These are phyloP conservation scores for Dendrostoma leiphaemia DNA, from an alignment of 2,329 filamentous ascomycete species.

Conservation along the genomic window DNA sequence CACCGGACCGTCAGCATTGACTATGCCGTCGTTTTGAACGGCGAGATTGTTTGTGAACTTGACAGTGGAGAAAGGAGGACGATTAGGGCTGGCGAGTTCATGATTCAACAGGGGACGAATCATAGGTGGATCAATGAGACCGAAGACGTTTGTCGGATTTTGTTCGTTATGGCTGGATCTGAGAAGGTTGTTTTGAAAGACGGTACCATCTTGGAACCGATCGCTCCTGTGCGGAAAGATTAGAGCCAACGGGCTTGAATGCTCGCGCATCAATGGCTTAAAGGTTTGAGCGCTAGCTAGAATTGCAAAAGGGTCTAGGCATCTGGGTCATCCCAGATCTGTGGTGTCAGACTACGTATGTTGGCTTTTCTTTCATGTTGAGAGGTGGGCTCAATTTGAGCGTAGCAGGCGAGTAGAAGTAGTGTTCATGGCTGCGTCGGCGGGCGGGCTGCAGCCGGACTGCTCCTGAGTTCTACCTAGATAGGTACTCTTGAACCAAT, in stretches of 20 bases:
- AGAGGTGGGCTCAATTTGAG: too few relatives aligned
- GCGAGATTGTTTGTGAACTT: conserved; percentile 37
- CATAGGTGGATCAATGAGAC: conserved; percentile 44
- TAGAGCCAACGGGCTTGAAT: neutral
- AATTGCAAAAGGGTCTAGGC: neutral
- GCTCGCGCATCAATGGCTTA: neutral
- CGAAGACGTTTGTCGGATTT: conserved; percentile 33
- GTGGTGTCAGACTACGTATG: too few relatives aligned
- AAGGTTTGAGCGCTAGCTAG: too few relatives aligned
- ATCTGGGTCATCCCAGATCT: too few relatives aligned
- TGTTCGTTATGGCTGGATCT: conserved; percentile 38
- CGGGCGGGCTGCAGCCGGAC: too few relatives aligned
- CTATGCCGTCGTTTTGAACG: conserved; percentile 37
- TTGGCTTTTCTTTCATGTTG: neutral
- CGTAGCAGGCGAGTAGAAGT: too few relatives aligned
- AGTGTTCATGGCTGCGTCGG: too few relatives aligned
- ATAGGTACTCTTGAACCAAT: too few relatives aligned
- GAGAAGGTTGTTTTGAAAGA: conserved; percentile 36
- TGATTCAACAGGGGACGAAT: conserved; percentile 41
- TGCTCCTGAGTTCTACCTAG: too few relatives aligned
- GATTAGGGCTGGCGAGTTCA: conserved; percentile 35
- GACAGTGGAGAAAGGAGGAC: conserved; percentile 40
- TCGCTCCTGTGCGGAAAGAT: conserved; percentile 15
- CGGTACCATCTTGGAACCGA: conserved; percentile 36
- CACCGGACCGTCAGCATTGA: conserved; percentile 41